Evolutionary conservation across 306 rosid genomes (phyloP).

Genomic region (Citrullus amarus): DNA sequence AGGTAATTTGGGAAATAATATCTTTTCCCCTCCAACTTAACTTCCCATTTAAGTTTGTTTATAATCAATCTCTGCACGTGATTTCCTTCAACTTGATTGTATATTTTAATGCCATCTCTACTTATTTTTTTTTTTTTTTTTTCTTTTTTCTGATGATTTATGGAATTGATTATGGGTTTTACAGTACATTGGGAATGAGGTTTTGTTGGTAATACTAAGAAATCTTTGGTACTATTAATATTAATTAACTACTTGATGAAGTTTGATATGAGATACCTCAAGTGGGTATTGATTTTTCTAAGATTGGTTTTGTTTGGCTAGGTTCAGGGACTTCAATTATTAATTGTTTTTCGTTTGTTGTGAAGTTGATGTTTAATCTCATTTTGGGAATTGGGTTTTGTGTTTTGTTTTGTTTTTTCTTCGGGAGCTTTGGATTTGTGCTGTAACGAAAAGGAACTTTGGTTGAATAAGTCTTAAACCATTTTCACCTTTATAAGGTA

Average conservation of each 20-base stretch:
- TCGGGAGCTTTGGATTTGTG: neutral
- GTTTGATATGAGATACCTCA: conserved; percentile 7
- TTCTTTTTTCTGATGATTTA: neutral
- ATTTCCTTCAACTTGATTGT: conserved; percentile 16
- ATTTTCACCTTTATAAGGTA: neutral
- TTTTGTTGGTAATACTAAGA: neutral
- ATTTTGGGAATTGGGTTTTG: neutral
- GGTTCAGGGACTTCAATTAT: neutral
- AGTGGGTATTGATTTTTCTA: conserved; percentile 15
- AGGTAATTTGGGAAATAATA: neutral
- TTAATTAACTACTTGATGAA: neutral
- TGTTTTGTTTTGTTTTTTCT: neutral
- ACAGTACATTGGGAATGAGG: neutral
- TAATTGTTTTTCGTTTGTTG: neutral
- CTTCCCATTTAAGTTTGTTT: neutral
- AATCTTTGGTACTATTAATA: neutral
- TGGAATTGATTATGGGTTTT: neutral
- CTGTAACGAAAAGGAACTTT: neutral
- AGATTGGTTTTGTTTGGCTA: neutral
- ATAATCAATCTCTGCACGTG: conserved; percentile 23
- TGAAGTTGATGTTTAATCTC: conserved; percentile 2
- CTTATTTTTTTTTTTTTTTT: no score
- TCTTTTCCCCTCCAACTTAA: neutral
- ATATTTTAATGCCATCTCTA: conserved; percentile 8
- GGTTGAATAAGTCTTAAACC: neutral